These are phyloP conservation scores for Solanum bulbocastanum DNA, from an alignment of 257 asterid species.

Conservation along the genomic window DNA sequence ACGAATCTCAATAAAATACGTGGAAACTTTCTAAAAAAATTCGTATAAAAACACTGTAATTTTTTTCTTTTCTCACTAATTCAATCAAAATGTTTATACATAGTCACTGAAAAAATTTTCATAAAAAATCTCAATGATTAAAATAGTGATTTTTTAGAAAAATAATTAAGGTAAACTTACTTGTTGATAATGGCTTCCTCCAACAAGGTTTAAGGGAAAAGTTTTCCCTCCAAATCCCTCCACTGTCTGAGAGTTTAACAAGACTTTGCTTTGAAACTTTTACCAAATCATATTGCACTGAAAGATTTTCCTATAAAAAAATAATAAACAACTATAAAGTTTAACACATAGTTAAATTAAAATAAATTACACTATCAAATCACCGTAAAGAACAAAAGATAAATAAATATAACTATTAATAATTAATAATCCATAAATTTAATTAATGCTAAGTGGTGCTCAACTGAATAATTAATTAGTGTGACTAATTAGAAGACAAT, in stretches of 20 bases:
- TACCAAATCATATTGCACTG: conserved; percentile 11
- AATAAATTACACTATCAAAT: background rate
- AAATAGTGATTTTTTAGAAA: no score
- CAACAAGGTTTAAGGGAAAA: conserved; percentile 36
- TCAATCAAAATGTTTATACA: no score
- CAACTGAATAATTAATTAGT: background rate
- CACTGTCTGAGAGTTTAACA: conserved; percentile 4
- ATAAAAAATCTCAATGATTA: no score
- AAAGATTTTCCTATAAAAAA: background rate
- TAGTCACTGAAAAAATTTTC: rapidly evolving
- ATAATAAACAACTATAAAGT: background rate
- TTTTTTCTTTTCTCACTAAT: background rate
- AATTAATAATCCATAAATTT: background rate
- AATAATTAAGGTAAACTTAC: conserved; percentile 10
- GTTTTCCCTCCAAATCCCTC: conserved; percentile 19
- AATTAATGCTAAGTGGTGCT: background rate
- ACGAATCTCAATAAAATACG: no score
- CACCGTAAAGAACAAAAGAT: background rate
- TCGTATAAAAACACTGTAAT: no score
- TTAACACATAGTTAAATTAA: background rate
- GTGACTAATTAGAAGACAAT: background rate
- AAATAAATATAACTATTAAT: background rate
- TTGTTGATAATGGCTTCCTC: conserved; percentile 16
- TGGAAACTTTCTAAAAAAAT: no score
- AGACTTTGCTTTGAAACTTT: conserved; percentile 19